Percentiles rank a stretch among this genome's conserved stretches.
Conservation (phyloP, 2,329 filamentous ascomycete species). For the Ophiocordyceps sinensis region DNA sequence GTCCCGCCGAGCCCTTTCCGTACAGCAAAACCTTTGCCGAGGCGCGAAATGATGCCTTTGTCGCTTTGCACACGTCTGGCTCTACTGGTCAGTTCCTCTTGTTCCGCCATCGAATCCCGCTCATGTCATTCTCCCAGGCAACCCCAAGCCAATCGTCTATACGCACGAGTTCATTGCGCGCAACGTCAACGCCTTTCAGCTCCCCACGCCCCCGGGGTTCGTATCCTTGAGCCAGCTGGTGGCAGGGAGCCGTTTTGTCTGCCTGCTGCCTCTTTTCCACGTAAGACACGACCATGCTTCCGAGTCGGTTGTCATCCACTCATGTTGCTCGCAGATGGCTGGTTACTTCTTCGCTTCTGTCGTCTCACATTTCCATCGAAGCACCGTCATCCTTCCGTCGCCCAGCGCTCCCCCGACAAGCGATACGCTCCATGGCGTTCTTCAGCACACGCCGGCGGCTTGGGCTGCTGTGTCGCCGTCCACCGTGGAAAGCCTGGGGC, state of each 20-base stretch:
- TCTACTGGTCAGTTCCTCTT: conserved; percentile 1
- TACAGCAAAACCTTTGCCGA: conserved; percentile 2
- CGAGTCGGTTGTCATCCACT: background rate
- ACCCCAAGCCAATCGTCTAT: background rate
- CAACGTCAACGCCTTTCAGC: background rate
- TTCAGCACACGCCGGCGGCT: background rate
- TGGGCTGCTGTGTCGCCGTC: background rate
- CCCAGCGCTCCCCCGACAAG: background rate
- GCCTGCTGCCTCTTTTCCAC: background rate
- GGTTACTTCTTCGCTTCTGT: background rate
- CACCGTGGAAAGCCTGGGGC: background rate
- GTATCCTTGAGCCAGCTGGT: background rate
- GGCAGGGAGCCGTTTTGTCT: background rate
- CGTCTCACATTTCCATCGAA: background rate
- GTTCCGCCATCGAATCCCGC: background rate
- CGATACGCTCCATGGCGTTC: background rate
- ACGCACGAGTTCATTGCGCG: background rate
- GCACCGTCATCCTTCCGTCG: background rate
- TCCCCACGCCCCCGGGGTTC: background rate
- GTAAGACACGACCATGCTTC: background rate
- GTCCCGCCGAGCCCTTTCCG: background rate
- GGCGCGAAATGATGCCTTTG: conserved; percentile 2
- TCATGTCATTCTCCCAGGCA: background rate
- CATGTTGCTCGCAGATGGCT: background rate
- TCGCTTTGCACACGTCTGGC: conserved; percentile 5